A percentile compares a stretch with the other conserved stretches of the same genome.
phyloP scores from a whole-genome alignment of 345 rosid species.

The Alliaria petiolata region DNA sequence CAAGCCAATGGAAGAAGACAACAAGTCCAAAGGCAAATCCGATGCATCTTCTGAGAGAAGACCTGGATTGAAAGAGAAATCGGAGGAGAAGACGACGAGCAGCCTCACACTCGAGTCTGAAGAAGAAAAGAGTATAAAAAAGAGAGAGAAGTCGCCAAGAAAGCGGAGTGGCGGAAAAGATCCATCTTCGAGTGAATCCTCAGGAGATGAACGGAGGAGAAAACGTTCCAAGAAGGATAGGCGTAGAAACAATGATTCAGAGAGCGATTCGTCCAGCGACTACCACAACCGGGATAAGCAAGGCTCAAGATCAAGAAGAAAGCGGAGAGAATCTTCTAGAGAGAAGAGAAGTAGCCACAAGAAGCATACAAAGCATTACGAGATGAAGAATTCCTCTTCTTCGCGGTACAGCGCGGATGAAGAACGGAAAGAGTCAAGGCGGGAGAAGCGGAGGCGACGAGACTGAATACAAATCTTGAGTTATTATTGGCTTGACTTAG shows the following conservation, averaged over 20 bases:
- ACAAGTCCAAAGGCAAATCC: conserved; percentile 24
- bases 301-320: conserved; percentile 55
- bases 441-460: conserved; percentile 43
- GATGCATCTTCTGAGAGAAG: conserved; percentile 25
- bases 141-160: conserved; percentile 34
- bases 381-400: conserved; percentile 44
- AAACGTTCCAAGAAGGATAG: conserved; percentile 40
- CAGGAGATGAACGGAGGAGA: conserved; percentile 61
- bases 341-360: conserved; percentile 64
- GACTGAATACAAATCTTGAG: conserved; percentile 27
- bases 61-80: conserved; percentile 20
- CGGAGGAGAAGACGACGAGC: conserved; percentile 36
- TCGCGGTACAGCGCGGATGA: conserved; percentile 34
- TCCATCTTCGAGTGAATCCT: conserved; percentile 37
- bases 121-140: conserved; percentile 50
- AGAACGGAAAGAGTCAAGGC: conserved; percentile 38
- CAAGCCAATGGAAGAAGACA: conserved; percentile 26
- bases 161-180: conserved; percentile 14
- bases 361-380: conserved; percentile 57
- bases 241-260: conserved; percentile 48
- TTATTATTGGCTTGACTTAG: not conserved
- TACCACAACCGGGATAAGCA: conserved; percentile 30
- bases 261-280: conserved; percentile 55
- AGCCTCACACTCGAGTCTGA: conserved; percentile 42
- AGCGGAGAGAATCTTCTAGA: conserved; percentile 40